These are phyloP conservation scores for Daldinia concentrica DNA, from an alignment of 495 filamentous ascomycete species.

Conservation along the genomic window DNA sequence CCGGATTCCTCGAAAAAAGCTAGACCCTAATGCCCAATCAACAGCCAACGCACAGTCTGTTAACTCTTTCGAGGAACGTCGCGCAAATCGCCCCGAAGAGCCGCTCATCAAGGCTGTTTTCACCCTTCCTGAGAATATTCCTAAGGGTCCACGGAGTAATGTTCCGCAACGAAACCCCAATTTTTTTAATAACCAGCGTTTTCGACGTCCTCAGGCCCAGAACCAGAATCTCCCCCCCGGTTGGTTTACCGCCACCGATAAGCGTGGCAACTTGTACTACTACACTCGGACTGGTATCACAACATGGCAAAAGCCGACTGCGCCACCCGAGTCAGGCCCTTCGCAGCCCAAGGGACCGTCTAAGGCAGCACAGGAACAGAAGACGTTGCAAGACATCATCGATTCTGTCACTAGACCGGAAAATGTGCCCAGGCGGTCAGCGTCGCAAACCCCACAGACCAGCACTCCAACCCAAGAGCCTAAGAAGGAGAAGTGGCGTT, in stretches of 20 bases:
- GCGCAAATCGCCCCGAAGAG: slow-evolving; percentile 68
- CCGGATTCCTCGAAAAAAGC: slow-evolving; percentile 84
- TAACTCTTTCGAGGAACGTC: slow-evolving; percentile 73
- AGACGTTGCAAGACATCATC: slow-evolving; percentile 82
- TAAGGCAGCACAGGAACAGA: slow-evolving; percentile 63
- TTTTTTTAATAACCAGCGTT: slow-evolving; percentile 67
- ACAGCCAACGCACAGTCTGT: slow-evolving; percentile 44
- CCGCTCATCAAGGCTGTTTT: slow-evolving; percentile 50
- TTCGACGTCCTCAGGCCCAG: slow-evolving; percentile 60
- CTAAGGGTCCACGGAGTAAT: slow-evolving; percentile 73
- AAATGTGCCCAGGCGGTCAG: slow-evolving; percentile 52
- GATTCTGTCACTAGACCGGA: slow-evolving; percentile 79
- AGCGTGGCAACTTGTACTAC: slow-evolving; percentile 78
- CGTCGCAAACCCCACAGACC: slow-evolving; percentile 71
- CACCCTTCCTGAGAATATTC: slow-evolving; percentile 59
- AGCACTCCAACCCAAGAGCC: slow-evolving; percentile 67
- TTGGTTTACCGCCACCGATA: slow-evolving; percentile 77
- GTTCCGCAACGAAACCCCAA: slow-evolving; percentile 68
- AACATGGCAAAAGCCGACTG: slow-evolving; percentile 81
- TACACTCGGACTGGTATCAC: slow-evolving; percentile 77
- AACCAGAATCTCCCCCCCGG: slow-evolving; percentile 74
- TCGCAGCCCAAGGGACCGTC: slow-evolving; percentile 71
- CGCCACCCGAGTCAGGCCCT: slow-evolving; percentile 65
- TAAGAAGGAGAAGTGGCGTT: slow-evolving; percentile 85
- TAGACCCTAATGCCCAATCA: slow-evolving; percentile 52